Percentiles rank a stretch among this genome's conserved stretches.
Evolutionary conservation across 306 rosid species (phyloP).

Genomic region (Erythrophleum fordii): DNA sequence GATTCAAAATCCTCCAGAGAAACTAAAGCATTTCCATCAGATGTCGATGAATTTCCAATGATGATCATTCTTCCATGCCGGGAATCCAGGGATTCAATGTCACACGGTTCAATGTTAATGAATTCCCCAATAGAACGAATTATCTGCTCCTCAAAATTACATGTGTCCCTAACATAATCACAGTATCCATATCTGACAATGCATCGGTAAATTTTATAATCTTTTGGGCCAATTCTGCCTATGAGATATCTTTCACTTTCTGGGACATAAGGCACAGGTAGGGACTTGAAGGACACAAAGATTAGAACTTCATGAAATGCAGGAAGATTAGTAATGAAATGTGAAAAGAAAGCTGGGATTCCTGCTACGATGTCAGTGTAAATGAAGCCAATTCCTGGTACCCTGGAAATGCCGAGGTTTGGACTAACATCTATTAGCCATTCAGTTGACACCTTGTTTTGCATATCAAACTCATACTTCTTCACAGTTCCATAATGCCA

Average conservation of each 20-base stretch:
- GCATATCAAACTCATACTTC: constrained; percentile 75
- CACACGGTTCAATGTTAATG: constrained; percentile 63
- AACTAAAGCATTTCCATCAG: constrained; percentile 61
- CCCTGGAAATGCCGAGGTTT: constrained; percentile 73
- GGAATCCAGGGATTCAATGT: constrained; percentile 53
- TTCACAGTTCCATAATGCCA: constrained; percentile 87
- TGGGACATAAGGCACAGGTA: constrained; percentile 64
- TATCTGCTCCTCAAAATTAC: constrained; percentile 80
- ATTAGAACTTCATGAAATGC: constrained; percentile 83
- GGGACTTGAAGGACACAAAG: constrained; percentile 78
- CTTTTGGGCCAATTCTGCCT: constrained; percentile 72
- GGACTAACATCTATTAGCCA: constrained; percentile 72
- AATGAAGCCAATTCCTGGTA: constrained; percentile 83
- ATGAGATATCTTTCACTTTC: constrained; percentile 70
- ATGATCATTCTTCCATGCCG: constrained; percentile 64
- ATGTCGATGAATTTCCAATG: constrained; percentile 59
- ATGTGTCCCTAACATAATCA: constrained; percentile 64
- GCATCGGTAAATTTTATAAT: constrained; percentile 72
- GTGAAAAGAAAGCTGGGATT: constrained; percentile 91
- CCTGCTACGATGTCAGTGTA: constrained; percentile 74
- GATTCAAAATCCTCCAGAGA: constrained; percentile 41
- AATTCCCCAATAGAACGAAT: constrained; percentile 76
- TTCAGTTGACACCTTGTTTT: constrained; percentile 77
- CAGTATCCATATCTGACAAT: constrained; percentile 77
- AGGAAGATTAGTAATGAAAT: constrained; percentile 80